Base-by-base conservation (phyloP, 202 grass and related monocot genomes). In the Eragrostis tef region DNA sequence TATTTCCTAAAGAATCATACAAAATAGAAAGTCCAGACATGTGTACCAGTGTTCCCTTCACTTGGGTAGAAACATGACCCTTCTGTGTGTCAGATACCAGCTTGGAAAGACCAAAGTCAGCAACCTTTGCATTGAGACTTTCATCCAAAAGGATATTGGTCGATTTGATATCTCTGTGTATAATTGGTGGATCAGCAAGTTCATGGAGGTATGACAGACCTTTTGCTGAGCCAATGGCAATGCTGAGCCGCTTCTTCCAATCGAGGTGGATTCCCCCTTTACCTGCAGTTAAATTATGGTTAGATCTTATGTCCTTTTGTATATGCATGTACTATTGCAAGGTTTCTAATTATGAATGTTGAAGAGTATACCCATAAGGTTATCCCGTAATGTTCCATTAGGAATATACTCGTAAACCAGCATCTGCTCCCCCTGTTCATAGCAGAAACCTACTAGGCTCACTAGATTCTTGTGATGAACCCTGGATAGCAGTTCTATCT, bases 381-480 rank as follows among this genome's bases (percentile, higher is more conserved):
- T 94, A 12, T 91, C 92, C 36, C 92, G 83, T 63, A 94, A 51
- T 22, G 89, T 94, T 31, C 89, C 92, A 77, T 89, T 89, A 42
- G 86, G 26, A 87, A 94, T 89, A 64, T 87, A 94, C 51, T 94
- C 92, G 15, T 94, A 94, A 60, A 94, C 86, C 81, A 94, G 74
- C 92, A 94, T 89, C 64, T 94, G 92, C 46, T 94, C 92, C 78
- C 89, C 92, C 80, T 94, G 92, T 79, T 94, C 92, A 6, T 83
- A 94, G 65, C 89, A 94, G 67, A 91, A 94, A 11, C 92, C 92
- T 39, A 94, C 84, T 63, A 94, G 79, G 73, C 65, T 88, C 67
- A 94, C 92, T n/a, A 94, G 81, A 78, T 94, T 91, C 77, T 91
- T 94, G 74, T 94, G 92, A 77, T 94, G 92, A 87, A 94, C 92